phyloP scores from a whole-genome alignment of 805 yeast genomes.

The Helenozyma rhizophorensis region DNA sequence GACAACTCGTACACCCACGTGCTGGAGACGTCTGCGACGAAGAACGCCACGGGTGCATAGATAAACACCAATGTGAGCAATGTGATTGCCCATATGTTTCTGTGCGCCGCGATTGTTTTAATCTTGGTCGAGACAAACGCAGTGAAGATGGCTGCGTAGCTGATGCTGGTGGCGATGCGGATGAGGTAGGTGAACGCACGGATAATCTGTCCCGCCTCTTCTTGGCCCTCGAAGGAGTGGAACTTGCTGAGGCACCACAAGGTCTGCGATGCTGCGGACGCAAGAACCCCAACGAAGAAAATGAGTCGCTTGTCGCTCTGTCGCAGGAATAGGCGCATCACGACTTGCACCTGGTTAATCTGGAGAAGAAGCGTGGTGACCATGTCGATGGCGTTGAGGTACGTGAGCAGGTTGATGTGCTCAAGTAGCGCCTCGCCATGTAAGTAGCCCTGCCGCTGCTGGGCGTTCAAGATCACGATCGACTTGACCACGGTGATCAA shows the following conservation, averaged over 20 bases:
- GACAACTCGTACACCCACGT: slow-evolving; percentile 72
- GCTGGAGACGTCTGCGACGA: slow-evolving; percentile 71
- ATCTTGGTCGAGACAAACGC: slow-evolving; percentile 52
- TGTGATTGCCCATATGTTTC: slow-evolving; percentile 51
- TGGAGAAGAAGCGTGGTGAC: slow-evolving; percentile 55
- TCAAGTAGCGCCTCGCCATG: slow-evolving; percentile 43
- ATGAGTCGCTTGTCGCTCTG: slow-evolving; percentile 64
- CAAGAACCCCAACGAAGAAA: slow-evolving; percentile 51
- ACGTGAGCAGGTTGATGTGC: slow-evolving; percentile 38
- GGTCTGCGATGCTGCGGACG: slow-evolving; percentile 53
- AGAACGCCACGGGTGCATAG: slow-evolving; percentile 61
- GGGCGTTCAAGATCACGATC: slow-evolving; percentile 41
- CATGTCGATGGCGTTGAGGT: slow-evolving; percentile 54
- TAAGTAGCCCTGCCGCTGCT: slow-evolving; percentile 41
- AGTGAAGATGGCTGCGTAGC: slow-evolving; percentile 61
- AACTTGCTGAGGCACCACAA: slow-evolving; percentile 70
- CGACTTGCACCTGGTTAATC: slow-evolving; percentile 66
- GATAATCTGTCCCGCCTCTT: slow-evolving; percentile 50
- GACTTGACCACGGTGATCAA: slow-evolving; percentile 46
- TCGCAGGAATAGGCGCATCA: slow-evolving; percentile 63
- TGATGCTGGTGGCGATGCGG: slow-evolving; percentile 64
- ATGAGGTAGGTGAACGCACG: slow-evolving; percentile 74
- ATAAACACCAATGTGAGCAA: slow-evolving; percentile 51
- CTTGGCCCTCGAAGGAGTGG: slow-evolving; percentile 29
- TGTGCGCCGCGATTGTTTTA: slow-evolving; percentile 45